Percentiles rank a stretch among this genome's conserved stretches.
phyloP scores from a whole-genome alignment of 257 asterid genomes.

The Capsicum baccatum region DNA sequence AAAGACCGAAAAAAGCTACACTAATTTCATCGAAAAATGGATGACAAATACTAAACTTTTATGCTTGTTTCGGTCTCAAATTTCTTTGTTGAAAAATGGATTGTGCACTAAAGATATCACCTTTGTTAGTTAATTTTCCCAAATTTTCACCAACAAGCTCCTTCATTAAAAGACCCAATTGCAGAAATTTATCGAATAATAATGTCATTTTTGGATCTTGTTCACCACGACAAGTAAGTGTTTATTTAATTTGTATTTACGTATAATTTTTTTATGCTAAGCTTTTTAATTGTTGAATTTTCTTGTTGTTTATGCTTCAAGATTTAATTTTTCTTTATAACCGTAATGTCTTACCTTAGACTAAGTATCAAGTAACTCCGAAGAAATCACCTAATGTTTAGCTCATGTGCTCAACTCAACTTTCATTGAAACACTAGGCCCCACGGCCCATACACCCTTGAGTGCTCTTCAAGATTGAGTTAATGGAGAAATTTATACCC shows the following conservation, averaged over 20 bases:
- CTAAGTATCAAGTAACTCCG: too few relatives aligned
- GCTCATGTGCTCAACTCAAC: too few relatives aligned
- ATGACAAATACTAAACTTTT: not conserved
- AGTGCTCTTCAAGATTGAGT: too few relatives aligned
- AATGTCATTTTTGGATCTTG: not conserved
- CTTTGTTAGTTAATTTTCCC: not conserved
- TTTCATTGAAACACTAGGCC: too few relatives aligned
- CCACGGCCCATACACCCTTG: too few relatives aligned
- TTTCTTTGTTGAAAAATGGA: not conserved
- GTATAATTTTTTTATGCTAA: not conserved
- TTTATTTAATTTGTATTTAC: not conserved
- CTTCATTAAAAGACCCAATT: not conserved
- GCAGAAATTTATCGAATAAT: not conserved
- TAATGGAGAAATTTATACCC: too few relatives aligned
- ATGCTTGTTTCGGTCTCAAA: not conserved
- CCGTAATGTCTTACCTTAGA: too few relatives aligned
- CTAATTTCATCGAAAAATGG: not conserved
- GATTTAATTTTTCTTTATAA: too few relatives aligned
- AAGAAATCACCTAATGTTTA: too few relatives aligned
- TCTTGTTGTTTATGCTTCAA: not conserved
- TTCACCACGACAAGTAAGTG: not conserved
- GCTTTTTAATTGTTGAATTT: not conserved
- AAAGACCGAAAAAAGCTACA: not conserved
- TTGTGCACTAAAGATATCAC: not conserved
- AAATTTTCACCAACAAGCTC: not conserved